Conservation (phyloP, 1,284 basidiomycete genomes). For the Spongiforma sp. region DNA sequence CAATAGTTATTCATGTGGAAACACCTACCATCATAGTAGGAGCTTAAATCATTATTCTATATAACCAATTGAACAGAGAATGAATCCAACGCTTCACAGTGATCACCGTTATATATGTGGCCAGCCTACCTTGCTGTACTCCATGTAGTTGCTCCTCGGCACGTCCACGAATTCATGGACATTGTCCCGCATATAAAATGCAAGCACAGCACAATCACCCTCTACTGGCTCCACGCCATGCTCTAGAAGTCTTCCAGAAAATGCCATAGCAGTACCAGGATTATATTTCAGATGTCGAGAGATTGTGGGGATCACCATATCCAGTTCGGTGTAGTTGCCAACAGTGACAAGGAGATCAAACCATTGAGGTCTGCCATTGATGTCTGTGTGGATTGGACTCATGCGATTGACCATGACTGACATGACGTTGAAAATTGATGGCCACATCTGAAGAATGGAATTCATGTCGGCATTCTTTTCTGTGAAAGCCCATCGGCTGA, state of each 20-base stretch:
- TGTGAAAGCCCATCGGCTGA: not conserved
- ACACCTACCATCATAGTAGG: no score
- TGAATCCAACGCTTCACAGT: no score
- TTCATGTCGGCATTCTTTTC: not conserved
- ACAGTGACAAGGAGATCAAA: not conserved
- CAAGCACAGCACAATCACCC: not conserved
- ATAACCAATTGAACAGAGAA: no score
- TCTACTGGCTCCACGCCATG: not conserved
- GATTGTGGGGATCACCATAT: not conserved
- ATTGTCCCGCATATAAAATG: not conserved
- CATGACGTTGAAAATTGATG: not conserved
- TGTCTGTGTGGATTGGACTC: not conserved
- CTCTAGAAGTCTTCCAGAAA: not conserved
- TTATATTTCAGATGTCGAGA: not conserved
- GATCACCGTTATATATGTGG: not conserved
- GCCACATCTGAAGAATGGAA: not conserved
- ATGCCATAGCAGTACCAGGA: not conserved
- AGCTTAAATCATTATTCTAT: no score
- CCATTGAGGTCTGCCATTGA: not conserved
- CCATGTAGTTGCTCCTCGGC: not conserved
- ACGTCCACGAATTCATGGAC: not conserved
- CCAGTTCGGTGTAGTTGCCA: not conserved
- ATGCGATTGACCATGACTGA: not conserved
- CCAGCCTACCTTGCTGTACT: not conserved
- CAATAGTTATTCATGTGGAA: not conserved